Evolutionary conservation across 2,329 filamentous ascomycete species (phyloP).

Genomic region (Atkinsonella texensis): DNA sequence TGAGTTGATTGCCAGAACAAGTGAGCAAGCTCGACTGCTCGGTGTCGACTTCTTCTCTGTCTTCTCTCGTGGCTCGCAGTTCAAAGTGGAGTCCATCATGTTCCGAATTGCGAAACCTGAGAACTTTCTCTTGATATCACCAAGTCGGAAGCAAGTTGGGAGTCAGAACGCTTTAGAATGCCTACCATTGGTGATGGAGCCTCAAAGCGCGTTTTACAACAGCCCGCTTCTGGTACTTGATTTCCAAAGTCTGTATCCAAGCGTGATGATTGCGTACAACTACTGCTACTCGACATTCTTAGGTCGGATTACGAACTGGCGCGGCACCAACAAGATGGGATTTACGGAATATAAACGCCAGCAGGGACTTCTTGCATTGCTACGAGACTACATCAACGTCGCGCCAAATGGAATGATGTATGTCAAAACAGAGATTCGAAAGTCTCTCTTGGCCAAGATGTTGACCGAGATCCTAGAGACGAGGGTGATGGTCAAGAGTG

Average conservation of each 20-base stretch:
- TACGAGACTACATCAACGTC: slow-evolving; percentile 81
- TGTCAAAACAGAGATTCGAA: slow-evolving; percentile 70
- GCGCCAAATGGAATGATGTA: slow-evolving; percentile 97
- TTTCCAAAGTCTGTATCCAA: slow-evolving; percentile 93
- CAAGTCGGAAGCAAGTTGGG: slow-evolving; percentile 82
- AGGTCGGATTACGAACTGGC: slow-evolving; percentile 74
- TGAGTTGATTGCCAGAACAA: slow-evolving; percentile 77
- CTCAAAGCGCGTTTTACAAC: slow-evolving; percentile 85
- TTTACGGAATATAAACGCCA: slow-evolving; percentile 79
- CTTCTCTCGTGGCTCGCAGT: slow-evolving; percentile 88
- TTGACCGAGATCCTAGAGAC: slow-evolving; percentile 91
- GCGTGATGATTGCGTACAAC: slow-evolving; percentile 98
- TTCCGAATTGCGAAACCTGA: slow-evolving; percentile 96
- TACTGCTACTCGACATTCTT: slow-evolving; percentile 97
- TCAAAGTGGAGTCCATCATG: slow-evolving; percentile 98
- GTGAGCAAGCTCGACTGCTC: slow-evolving; percentile 84
- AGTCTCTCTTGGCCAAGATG: slow-evolving; percentile 92
- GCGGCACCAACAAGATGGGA: slow-evolving; percentile 89
- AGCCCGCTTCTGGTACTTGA: slow-evolving; percentile 85
- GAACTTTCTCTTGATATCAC: slow-evolving; percentile 82
- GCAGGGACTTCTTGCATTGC: slow-evolving; percentile 58
- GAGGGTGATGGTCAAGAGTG: slow-evolving; percentile 92
- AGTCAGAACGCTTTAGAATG: slow-evolving; percentile 92
- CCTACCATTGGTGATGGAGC: slow-evolving; percentile 92
- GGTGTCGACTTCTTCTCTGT: slow-evolving; percentile 97